Evolutionary conservation across 257 asterid species (phyloP), one percentile per base, ranked within the genome.

Genomic region (Petrea volubilis): DNA sequence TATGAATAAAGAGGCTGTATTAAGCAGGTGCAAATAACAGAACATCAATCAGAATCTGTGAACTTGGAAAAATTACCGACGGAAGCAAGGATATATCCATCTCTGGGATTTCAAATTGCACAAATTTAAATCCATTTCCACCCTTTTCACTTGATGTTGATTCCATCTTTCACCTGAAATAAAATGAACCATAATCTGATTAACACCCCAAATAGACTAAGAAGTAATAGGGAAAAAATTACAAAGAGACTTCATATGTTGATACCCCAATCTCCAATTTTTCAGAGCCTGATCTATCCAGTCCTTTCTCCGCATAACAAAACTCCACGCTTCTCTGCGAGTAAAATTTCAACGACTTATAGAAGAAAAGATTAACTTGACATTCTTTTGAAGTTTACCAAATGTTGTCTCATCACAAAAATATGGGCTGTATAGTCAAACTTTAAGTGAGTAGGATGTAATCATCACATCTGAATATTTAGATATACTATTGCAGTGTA

Each of bases 31-130:
- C 52, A 73, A 38, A 43, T n/a, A 66, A 29, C 51, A 72, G 62
- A 50, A 67, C 41, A 25, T 29, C 33, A 72, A 44, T 61, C 46
- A 70, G 59, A 34, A 68, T 70, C 44, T 10, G 33, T 36, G 25
- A 29, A 67, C 53, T 49, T 51, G 49, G 68, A 57, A 47, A 62
- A 65, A 15, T 76, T 83, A 94, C 95, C 86, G 56, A 44, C 69
- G 75, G 76, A 75, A 80, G 76, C 68, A 71, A 69, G 47, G 86
- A 76, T 8, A 63, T 28, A 64, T 87, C 82, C 81, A 88, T 77
- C 85, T 83, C 91, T 21, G 90, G 89, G 74, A 87, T 74, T 78
- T 95, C 99, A 82, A 90, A 92, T 36, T 82, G 88, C 79, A 79
- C 18, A 71, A 79, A 78, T 27, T 78, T 52, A 68, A 70, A 60